Evolutionary conservation across 257 asterid species (phyloP).

Genomic region (Penstemon barbatus): DNA sequence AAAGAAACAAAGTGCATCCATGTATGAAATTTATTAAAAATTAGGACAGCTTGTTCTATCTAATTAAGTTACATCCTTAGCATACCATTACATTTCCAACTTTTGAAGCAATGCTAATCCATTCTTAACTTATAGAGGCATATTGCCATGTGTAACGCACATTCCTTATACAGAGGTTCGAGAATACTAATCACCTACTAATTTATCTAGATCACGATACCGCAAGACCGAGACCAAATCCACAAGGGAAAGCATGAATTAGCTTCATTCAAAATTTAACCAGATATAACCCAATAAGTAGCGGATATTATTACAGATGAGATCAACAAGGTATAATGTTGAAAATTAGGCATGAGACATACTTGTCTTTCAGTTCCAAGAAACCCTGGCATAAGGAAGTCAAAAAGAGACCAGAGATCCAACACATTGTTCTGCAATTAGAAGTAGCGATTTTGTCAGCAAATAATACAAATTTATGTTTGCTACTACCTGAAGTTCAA

Average conservation of each 20-base stretch:
- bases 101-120: not conserved
- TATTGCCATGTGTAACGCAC: constrained; percentile 8
- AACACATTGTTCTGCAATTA: constrained; percentile 91
- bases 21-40: not conserved
- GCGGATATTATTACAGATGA: not conserved
- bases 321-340: constrained; percentile 11
- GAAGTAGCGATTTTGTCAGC: constrained; percentile 34
- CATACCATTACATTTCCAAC: constrained; percentile 15
- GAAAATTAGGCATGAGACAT: constrained; percentile 35
- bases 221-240: constrained; percentile 13
- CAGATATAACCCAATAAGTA: not conserved
- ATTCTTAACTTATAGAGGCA: constrained; percentile 5
- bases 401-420: constrained; percentile 99
- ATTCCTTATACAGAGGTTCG: not conserved
- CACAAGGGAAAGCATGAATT: constrained; percentile 11
- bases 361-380: constrained; percentile 99
- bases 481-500: constrained; percentile 27
- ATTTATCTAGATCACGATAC: constrained; percentile 12
- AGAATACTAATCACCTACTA: not conserved
- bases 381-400: constrained; percentile 99
- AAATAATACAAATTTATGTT: constrained; percentile 20
- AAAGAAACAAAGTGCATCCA: not conserved
- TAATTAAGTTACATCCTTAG: constrained; percentile 1
- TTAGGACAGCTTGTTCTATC: not conserved
- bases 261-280: constrained; percentile 15